A percentile compares a stretch with the other conserved stretches of the same genome.
These are phyloP conservation scores for Colletotrichum limetticola DNA, from an alignment of 2,329 filamentous ascomycete genomes.

Conservation along the genomic window DNA sequence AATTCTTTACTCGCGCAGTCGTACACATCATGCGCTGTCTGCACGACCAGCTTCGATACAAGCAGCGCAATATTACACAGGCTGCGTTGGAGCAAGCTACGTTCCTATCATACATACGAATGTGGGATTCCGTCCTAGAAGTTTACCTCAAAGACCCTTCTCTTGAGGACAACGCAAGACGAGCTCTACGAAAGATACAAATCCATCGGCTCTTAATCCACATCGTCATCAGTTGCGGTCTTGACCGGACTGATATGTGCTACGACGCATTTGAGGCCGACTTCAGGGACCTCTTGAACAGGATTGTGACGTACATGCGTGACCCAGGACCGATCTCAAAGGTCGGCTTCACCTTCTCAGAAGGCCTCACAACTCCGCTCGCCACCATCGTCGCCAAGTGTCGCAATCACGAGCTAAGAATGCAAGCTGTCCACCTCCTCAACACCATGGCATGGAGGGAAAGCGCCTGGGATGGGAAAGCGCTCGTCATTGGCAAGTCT, in stretches of 20 bases:
- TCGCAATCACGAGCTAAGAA: constrained; percentile 33
- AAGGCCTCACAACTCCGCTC: constrained; percentile 35
- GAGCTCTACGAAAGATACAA: constrained; percentile 28
- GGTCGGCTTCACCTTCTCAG: constrained; percentile 22
- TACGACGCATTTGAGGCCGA: constrained; percentile 35
- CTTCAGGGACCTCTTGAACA: constrained; percentile 29
- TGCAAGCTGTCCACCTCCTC: constrained; percentile 29
- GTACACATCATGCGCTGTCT: constrained; percentile 29
- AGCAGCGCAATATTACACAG: neutral
- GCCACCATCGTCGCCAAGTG: constrained; percentile 34
- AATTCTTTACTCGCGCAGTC: constrained; percentile 33
- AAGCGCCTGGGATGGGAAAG: constrained; percentile 32
- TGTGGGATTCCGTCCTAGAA: constrained; percentile 15
- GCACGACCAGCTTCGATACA: constrained; percentile 17
- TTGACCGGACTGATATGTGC: constrained; percentile 33
- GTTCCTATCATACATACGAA: constrained; percentile 17
- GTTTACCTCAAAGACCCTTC: neutral
- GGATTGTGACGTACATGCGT: constrained; percentile 23
- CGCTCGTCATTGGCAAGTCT: constrained; percentile 29
- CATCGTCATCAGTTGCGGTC: constrained; percentile 29
- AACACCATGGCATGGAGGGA: constrained; percentile 34
- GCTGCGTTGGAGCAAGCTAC: neutral
- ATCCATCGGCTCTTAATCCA: constrained; percentile 27
- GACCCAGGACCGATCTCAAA: constrained; percentile 11
- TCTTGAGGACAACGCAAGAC: neutral